Evolutionary conservation across 768 basidiomycete genomes (phyloP).

Genomic region (Boletellus ananas): DNA sequence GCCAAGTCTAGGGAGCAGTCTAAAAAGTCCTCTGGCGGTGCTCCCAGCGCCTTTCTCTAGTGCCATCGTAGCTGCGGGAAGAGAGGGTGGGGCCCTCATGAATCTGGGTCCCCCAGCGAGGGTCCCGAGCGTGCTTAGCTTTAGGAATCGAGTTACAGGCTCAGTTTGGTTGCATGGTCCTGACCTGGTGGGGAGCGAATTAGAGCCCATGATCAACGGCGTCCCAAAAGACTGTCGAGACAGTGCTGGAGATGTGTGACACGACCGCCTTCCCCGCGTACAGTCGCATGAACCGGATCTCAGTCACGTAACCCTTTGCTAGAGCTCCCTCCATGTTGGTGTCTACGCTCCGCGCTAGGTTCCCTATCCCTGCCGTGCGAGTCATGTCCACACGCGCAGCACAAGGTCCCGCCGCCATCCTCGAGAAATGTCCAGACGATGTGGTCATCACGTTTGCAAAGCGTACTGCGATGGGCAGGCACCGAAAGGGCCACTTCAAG

Average conservation of each 20-base stretch:
- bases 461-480: conserved; percentile 83
- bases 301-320: not conserved
- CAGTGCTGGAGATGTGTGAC: not conserved
- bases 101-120: not conserved
- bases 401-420: conserved; percentile 47
- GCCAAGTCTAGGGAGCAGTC: conserved; percentile 21
- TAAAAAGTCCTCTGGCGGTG: conserved; percentile 7
- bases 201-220: not conserved
- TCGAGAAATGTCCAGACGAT: conserved; percentile 74
- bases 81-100: not conserved
- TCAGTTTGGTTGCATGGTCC: not conserved
- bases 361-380: conserved; percentile 15
- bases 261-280: not conserved
- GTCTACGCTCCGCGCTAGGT: conserved; percentile 11
- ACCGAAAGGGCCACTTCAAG: conserved; percentile 91
- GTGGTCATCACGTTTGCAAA: conserved; percentile 89
- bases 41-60: not conserved
- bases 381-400: conserved; percentile 33
- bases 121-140: not conserved
- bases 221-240: not conserved
- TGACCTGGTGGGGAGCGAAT: not conserved
- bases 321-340: conserved; percentile 16
- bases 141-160: not conserved
- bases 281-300: conserved; percentile 4
- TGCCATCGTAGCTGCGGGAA: not conserved